These are phyloP conservation scores for Dactylellina sp. DNA, from an alignment of 2,329 filamentous ascomycete genomes.

Conservation along the genomic window DNA sequence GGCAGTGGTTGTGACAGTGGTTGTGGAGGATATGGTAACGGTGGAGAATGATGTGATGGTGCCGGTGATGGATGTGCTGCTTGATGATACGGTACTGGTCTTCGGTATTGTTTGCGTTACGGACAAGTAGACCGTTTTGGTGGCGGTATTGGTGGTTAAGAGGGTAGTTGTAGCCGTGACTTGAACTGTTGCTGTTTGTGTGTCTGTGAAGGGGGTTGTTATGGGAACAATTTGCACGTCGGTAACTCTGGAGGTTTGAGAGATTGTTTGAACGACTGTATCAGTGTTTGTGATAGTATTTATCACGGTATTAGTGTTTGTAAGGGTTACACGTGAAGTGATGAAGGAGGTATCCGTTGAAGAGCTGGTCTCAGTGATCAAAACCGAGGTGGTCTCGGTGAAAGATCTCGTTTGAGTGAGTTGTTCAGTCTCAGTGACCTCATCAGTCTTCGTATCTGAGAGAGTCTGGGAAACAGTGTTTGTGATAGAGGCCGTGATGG, in stretches of 20 bases:
- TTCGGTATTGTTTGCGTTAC: constrained; percentile 13
- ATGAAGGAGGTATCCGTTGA: not conserved
- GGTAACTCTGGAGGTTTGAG: constrained; percentile 1
- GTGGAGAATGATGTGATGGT: constrained; percentile 32
- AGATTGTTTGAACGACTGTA: not conserved
- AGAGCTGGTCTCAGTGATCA: constrained; percentile 20
- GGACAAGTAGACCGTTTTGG: constrained; percentile 14
- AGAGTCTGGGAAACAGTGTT: constrained; percentile 1
- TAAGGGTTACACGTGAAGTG: constrained; percentile 14
- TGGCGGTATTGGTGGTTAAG: constrained; percentile 9
- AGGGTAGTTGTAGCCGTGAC: constrained; percentile 27
- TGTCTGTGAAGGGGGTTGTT: constrained; percentile 19
- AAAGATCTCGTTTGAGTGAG: constrained; percentile 20
- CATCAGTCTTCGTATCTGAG: constrained; percentile 12
- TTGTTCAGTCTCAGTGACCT: constrained; percentile 8
- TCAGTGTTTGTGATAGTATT: constrained; percentile 21
- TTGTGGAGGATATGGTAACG: constrained; percentile 1
- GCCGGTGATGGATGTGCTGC: not conserved
- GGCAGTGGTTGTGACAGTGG: constrained; percentile 12
- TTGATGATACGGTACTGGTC: constrained; percentile 6
- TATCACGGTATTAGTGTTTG: constrained; percentile 10
- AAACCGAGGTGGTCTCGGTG: constrained; percentile 8
- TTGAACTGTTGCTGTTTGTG: constrained; percentile 18
- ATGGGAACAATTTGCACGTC: constrained; percentile 2
- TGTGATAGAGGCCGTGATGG: constrained; percentile 15